These are phyloP conservation scores for Physcomitrellopsis africana DNA, from an alignment of 225 moss, liverwort and hornwort species.

Conservation along the genomic window DNA sequence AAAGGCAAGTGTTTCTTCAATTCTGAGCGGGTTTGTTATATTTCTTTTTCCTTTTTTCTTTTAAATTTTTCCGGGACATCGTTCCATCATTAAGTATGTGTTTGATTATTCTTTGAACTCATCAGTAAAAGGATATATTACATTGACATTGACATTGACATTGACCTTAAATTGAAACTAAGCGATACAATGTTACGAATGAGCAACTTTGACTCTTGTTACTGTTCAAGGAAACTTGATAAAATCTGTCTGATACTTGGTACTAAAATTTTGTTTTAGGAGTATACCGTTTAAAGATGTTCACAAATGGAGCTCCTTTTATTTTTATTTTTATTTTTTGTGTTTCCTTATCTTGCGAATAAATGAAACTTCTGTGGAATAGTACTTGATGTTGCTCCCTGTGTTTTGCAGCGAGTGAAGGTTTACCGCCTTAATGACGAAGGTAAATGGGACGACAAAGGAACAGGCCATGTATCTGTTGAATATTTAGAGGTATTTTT, in stretches of 20 bases:
- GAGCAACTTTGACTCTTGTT: conserved; percentile 18
- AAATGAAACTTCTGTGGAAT: conserved; percentile 13
- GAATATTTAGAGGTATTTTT: conserved; percentile 90
- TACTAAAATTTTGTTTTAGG: conserved; percentile 13
- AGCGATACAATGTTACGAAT: conserved; percentile 7
- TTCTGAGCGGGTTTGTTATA: neutral
- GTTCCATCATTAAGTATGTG: neutral
- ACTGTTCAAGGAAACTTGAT: conserved; percentile 17
- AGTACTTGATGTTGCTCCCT: conserved; percentile 33
- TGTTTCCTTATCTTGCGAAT: conserved; percentile 4
- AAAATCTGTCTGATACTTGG: conserved; percentile 1
- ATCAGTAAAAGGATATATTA: neutral
- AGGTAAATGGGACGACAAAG: conserved; percentile 99
- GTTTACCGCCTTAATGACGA: conserved; percentile 99
- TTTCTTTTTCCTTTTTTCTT: no score
- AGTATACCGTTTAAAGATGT: neutral
- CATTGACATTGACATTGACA: neutral
- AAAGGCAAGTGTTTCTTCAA: conserved; percentile 16
- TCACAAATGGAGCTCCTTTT: conserved; percentile 15
- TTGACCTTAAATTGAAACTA: neutral
- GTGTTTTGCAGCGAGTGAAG: conserved; percentile 87
- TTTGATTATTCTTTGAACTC: neutral
- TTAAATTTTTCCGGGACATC: neutral
- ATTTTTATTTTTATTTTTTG: neutral
- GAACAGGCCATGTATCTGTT: conserved; percentile 98